A percentile compares a stretch with the other conserved stretches of the same genome.
These are phyloP conservation scores for Xylariaceae sp. DNA, from an alignment of 2,329 filamentous ascomycete genomes.

Conservation along the genomic window DNA sequence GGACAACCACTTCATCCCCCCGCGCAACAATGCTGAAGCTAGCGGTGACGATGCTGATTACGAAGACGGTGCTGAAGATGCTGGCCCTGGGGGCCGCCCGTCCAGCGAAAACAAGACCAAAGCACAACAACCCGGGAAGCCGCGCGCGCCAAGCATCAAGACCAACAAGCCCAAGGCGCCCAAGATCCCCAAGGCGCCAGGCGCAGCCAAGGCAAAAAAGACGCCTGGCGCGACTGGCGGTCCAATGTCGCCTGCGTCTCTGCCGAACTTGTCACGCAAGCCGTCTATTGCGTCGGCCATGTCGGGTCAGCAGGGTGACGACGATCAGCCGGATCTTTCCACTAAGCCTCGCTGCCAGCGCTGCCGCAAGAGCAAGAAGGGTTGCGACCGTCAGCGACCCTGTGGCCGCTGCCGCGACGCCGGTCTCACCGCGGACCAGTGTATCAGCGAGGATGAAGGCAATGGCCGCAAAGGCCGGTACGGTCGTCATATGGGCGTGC, in stretches of 20 bases:
- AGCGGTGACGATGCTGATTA: slow-evolving; percentile 56
- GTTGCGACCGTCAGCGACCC: slow-evolving; percentile 91
- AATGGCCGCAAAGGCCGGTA: slow-evolving; percentile 96
- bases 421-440: slow-evolving; percentile 85
- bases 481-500: slow-evolving; percentile 62
- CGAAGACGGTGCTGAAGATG: slow-evolving; percentile 36
- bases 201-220: slow-evolving; percentile 49
- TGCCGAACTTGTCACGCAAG: slow-evolving; percentile 65
- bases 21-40: slow-evolving; percentile 28
- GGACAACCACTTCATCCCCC: slow-evolving; percentile 43
- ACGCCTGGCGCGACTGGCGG: slow-evolving; percentile 29
- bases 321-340: slow-evolving; percentile 86
- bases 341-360: slow-evolving; percentile 96
- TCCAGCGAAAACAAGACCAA: slow-evolving; percentile 36
- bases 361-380: slow-evolving; percentile 99
- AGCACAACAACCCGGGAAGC: slow-evolving; percentile 26
- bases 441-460: slow-evolving; percentile 94
- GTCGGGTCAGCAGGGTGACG: slow-evolving; percentile 59
- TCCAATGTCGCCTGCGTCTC: slow-evolving; percentile 57
- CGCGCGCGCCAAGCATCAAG: slow-evolving; percentile 30
- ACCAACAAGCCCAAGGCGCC: slow-evolving; percentile 35
- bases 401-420: slow-evolving; percentile 95
- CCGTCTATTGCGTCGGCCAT: slow-evolving; percentile 59
- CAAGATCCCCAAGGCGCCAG: slow-evolving; percentile 30
- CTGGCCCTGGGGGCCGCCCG: slow-evolving; percentile 32